These are phyloP conservation scores for Trametes cinnabarina DNA, from an alignment of 768 basidiomycete genomes.

Conservation along the genomic window DNA sequence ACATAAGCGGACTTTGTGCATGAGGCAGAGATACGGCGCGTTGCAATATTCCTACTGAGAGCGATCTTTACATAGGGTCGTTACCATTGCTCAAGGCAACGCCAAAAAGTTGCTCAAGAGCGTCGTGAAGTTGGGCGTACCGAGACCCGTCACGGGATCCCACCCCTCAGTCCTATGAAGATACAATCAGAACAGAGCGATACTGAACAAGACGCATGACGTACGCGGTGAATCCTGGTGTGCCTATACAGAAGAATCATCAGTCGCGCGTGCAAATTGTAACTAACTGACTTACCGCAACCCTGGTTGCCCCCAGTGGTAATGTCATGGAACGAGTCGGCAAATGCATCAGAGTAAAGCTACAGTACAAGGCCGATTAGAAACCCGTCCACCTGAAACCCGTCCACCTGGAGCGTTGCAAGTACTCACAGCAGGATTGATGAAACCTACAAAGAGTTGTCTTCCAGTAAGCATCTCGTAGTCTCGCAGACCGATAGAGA, in stretches of 20 bases:
- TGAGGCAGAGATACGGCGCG: too few relatives aligned
- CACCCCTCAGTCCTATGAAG: conserved; percentile 20
- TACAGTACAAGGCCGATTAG: neutral
- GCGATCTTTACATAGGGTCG: neutral
- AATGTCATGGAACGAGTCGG: conserved; percentile 32
- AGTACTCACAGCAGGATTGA: conserved; percentile 59
- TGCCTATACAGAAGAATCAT: neutral
- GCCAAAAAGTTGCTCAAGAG: conserved; percentile 27
- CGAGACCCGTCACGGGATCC: conserved; percentile 29
- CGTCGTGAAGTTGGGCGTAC: conserved; percentile 28
- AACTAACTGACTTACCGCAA: conserved; percentile 26
- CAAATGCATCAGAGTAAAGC: conserved; percentile 22
- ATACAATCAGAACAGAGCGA: neutral
- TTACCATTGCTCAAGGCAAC: conserved; percentile 18
- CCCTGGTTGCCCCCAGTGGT: conserved; percentile 35
- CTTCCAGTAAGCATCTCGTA: neutral
- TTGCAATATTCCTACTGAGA: neutral
- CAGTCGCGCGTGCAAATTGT: neutral
- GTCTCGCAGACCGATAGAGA: neutral
- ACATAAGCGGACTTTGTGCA: too few relatives aligned
- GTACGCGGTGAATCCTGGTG: conserved; percentile 26
- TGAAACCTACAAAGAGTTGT: conserved; percentile 27
- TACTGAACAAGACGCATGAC: neutral
- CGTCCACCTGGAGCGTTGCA: too few relatives aligned
- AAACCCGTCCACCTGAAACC: neutral